Base-by-base conservation (phyloP, 176 grass and related monocot species). In the Rhynchospora pubera region DNA sequence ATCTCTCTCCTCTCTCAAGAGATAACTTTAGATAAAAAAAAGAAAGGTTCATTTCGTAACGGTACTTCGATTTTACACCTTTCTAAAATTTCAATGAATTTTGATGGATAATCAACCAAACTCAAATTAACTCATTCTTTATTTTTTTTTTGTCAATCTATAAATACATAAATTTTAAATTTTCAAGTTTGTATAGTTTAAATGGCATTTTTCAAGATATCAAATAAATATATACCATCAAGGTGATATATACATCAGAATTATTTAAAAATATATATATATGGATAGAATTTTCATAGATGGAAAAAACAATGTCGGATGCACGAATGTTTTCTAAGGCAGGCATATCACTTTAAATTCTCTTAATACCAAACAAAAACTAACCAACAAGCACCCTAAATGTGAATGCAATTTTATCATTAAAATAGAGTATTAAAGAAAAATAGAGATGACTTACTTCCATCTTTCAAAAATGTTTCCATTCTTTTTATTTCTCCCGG, bases 381-480 rank as follows among this genome's bases (percentile, higher is more conserved):
- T 14, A 26, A 68, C 14, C 5, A 68, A 42, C 5, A 42, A 68
- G 28, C 23, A 68, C 6, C 32, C 10, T 6, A 42, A 39, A 43
- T 11, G 43, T 42, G 12, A 18, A 34, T 45, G 18, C 18, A 71
- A 42, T 15, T 7, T n/a, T 42, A 45, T 45, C 11, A 45, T 42
- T 61, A 61, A 23, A 61, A 61, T 61, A 61, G 0, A 23, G 19
- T 61, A 22, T 19, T 9, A 39, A 19, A 61, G 7, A 45, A 70
- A 78, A 52, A 57, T 12, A 53, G 11, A 73, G 13, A 39, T 47
- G 23, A 82, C 89, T 44, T 79, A 97, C 94, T 97, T 97, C 94
- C 94, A 97, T 90, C 94, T 92, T 82, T 97, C 94, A 23, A 97
- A 97, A 2, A 97, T 94, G 84, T 97, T 97, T n/a, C 91, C 94